Evolutionary conservation across 1,284 basidiomycete species (phyloP).

Genomic region (Melampsora occidentalis): DNA sequence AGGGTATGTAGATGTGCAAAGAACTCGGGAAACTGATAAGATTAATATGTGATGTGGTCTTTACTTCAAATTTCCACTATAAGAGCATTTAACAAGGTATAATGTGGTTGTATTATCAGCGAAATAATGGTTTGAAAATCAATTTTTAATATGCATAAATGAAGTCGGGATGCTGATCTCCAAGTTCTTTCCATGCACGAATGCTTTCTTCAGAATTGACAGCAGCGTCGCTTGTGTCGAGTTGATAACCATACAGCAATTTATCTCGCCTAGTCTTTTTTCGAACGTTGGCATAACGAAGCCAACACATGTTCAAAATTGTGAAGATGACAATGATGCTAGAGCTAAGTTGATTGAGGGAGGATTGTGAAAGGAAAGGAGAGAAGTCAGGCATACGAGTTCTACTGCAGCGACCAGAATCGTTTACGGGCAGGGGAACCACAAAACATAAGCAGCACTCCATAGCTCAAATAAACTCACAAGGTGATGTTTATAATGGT

Average conservation of each 20-base stretch:
- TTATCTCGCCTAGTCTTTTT: constrained; percentile 9
- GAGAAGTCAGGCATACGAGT: background rate
- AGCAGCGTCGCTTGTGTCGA: background rate
- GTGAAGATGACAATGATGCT: constrained; percentile 11
- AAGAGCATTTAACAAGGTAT: no score
- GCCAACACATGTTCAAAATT: constrained; percentile 16
- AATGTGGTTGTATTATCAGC: no score
- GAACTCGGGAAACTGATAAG: background rate
- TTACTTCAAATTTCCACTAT: background rate
- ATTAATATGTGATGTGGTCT: no score
- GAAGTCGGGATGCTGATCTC: constrained; percentile 40
- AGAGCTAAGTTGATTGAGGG: background rate
- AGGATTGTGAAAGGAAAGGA: background rate
- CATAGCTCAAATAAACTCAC: constrained; percentile 11
- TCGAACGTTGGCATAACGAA: constrained; percentile 12
- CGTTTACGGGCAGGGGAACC: background rate
- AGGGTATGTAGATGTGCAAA: background rate
- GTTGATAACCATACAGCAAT: constrained; percentile 21
- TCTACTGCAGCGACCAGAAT: background rate
- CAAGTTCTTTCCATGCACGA: constrained; percentile 21
- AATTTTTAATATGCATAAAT: constrained; percentile 30
- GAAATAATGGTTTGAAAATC: background rate
- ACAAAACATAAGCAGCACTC: background rate
- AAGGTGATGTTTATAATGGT: constrained; percentile 17
- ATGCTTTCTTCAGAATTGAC: background rate